phyloP scores from a whole-genome alignment of 225 moss, liverwort and hornwort genomes.

The Pleurozium schreberi region DNA sequence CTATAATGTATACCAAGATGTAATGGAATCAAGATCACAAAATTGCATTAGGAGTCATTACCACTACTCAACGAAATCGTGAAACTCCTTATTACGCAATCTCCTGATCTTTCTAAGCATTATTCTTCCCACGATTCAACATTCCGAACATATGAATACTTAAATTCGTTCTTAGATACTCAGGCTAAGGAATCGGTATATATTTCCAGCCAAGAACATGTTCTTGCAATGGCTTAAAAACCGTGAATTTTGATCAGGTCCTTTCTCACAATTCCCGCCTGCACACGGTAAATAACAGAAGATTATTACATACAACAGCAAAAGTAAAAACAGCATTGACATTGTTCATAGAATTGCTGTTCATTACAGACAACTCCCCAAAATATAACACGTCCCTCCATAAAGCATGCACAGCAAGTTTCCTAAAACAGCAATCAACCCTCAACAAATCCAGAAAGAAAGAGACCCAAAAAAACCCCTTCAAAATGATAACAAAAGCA shows the following conservation, averaged over 20 bases:
- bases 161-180: neutral
- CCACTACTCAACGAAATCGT: neutral
- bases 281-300: neutral
- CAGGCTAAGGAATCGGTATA: too few relatives aligned
- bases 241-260: slow-evolving; percentile 97
- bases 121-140: neutral
- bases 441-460: neutral
- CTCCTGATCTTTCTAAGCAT: neutral
- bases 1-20: neutral
- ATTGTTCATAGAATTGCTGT: neutral
- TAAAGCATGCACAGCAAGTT: too few relatives aligned
- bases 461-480: too few relatives aligned
- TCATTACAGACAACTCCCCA: neutral
- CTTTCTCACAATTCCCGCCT: slow-evolving; percentile 80
- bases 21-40: neutral
- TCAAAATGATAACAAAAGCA: too few relatives aligned
- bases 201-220: neutral
- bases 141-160: too few relatives aligned
- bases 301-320: neutral
- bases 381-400: neutral
- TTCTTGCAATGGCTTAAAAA: slow-evolving; percentile 18
- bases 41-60: too few relatives aligned
- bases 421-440: neutral
- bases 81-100: neutral
- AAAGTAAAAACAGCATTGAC: too few relatives aligned